Conservation (phyloP, 192 early-diverging fungal genomes). For the Anaeromyces robustus region DNA sequence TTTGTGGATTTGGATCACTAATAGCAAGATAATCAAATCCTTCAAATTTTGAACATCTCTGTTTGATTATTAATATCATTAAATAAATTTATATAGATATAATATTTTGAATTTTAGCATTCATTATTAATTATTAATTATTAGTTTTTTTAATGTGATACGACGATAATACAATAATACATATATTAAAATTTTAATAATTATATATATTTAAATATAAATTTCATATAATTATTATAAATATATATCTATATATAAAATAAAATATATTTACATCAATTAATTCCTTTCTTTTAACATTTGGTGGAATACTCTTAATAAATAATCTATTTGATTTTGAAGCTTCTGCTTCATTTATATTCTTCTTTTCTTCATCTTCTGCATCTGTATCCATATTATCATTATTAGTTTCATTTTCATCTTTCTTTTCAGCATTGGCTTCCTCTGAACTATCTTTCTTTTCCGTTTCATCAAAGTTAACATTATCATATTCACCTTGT, state of each 20-base stretch:
- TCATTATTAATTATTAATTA: too few species aligned
- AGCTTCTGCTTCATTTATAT: neutral
- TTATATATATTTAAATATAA: too few species aligned
- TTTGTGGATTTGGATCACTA: slow-evolving; percentile 68
- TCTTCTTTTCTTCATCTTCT: slow-evolving; percentile 15
- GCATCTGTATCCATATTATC: slow-evolving; percentile 6
- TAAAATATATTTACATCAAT: slow-evolving; percentile 30
- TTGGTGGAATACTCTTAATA: slow-evolving; percentile 65
- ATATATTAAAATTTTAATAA: too few species aligned
- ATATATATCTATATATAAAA: neutral
- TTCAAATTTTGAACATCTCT: slow-evolving; percentile 48
- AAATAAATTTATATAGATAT: too few species aligned
- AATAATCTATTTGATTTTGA: slow-evolving; percentile 45
- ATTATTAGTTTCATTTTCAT: slow-evolving; percentile 5
- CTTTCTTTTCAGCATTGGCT: neutral
- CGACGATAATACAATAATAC: too few species aligned
- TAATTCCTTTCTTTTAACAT: slow-evolving; percentile 40
- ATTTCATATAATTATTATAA: too few species aligned
- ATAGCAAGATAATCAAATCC: slow-evolving; percentile 75
- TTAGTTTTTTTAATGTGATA: too few species aligned
- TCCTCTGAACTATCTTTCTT: neutral
- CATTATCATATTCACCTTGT: neutral
- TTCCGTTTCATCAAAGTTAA: neutral
- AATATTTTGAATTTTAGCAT: too few species aligned
- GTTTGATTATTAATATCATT: too few species aligned